phyloP scores from a whole-genome alignment of 1,284 basidiomycete species.

The Fistulinella cinereoalba region DNA sequence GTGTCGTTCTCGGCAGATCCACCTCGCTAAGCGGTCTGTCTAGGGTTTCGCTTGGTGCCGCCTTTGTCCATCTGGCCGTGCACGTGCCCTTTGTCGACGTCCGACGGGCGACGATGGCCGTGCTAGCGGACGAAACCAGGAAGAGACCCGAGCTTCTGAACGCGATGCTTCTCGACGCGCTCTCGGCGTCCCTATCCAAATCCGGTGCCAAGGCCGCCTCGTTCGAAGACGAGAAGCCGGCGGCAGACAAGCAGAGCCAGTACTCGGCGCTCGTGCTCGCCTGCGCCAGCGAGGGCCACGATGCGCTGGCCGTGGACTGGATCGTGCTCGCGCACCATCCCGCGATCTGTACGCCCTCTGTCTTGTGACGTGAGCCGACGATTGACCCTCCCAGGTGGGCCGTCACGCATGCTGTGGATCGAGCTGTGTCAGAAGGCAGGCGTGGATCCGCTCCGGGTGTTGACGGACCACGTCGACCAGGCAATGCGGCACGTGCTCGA shows the following conservation, averaged over 20 bases:
- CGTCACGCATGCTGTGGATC: slow-evolving; percentile 75
- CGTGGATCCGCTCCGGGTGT: slow-evolving; percentile 65
- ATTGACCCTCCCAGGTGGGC: slow-evolving; percentile 40
- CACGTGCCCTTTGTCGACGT: slow-evolving; percentile 54
- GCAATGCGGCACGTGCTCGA: slow-evolving; percentile 51
- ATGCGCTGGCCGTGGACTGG: slow-evolving; percentile 51
- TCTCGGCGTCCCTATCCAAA: slow-evolving; percentile 44
- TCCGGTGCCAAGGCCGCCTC: neutral
- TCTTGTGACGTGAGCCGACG: neutral
- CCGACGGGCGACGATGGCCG: slow-evolving; percentile 46
- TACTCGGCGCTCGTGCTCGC: slow-evolving; percentile 52
- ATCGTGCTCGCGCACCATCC: slow-evolving; percentile 77
- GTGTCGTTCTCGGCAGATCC: too few relatives aligned
- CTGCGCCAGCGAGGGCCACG: slow-evolving; percentile 42
- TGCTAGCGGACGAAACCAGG: slow-evolving; percentile 40
- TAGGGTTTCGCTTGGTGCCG: slow-evolving; percentile 62
- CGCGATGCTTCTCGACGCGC: slow-evolving; percentile 53
- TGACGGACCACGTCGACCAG: slow-evolving; percentile 48
- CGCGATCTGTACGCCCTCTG: slow-evolving; percentile 49
- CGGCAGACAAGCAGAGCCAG: slow-evolving; percentile 46
- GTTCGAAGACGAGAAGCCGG: slow-evolving; percentile 32
- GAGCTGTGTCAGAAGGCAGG: slow-evolving; percentile 71
- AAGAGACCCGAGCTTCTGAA: slow-evolving; percentile 48
- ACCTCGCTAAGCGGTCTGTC: neutral
- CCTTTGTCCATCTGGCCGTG: slow-evolving; percentile 66